Conservation (phyloP, 768 basidiomycete species). For the Brasilioporus rufonigricans region DNA sequence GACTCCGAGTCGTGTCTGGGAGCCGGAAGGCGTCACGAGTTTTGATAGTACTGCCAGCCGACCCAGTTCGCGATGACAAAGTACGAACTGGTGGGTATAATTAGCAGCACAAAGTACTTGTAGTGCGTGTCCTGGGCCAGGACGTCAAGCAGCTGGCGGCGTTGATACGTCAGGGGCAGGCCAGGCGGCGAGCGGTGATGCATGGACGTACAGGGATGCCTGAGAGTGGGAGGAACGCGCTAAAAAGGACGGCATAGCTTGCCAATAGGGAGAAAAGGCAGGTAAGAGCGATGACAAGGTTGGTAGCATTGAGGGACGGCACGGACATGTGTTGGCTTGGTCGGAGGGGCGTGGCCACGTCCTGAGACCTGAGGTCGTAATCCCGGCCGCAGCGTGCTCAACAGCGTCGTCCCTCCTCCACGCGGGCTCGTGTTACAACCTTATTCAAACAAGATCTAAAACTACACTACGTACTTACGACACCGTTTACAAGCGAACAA, state of each 20-base stretch:
- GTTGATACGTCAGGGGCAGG: constrained; percentile 21
- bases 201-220: constrained; percentile 46
- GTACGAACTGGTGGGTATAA: constrained; percentile 80
- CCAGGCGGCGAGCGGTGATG: background rate
- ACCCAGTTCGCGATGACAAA: constrained; percentile 99
- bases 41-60: constrained; percentile 96
- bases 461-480: constrained; percentile 30
- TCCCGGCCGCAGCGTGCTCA: constrained; percentile 25
- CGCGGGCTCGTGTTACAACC: background rate
- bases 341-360: constrained; percentile 12
- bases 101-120: constrained; percentile 79
- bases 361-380: constrained; percentile 25
- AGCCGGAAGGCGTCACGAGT: constrained; percentile 51
- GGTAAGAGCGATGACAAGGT: constrained; percentile 46
- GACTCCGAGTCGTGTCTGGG: background rate
- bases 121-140: constrained; percentile 79
- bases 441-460: constrained; percentile 25
- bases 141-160: constrained; percentile 55
- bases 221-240: constrained; percentile 57
- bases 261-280: constrained; percentile 53
- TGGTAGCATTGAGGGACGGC: constrained; percentile 38
- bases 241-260: constrained; percentile 63
- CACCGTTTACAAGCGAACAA: constrained; percentile 13
- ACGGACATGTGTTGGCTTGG: constrained; percentile 22
- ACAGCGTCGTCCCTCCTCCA: constrained; percentile 10